Evolutionary conservation across 1,139 yeast genomes (phyloP).

Genomic region (Sugiyamaella castrensis): DNA sequence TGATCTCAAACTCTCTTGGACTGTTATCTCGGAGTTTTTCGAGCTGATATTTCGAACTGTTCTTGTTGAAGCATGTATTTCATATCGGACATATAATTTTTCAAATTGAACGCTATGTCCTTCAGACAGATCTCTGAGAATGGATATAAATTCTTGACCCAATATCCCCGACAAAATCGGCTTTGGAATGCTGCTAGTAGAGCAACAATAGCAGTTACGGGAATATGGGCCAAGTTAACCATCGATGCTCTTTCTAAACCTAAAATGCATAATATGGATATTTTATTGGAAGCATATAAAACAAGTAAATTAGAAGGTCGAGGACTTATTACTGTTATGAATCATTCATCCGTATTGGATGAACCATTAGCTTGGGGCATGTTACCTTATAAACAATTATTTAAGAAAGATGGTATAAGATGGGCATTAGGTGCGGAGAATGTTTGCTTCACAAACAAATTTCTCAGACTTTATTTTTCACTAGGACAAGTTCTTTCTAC

Average conservation of each 20-base stretch:
- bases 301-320: conserved; percentile 66
- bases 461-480: conserved; percentile 55
- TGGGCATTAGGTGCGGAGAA: conserved; percentile 97
- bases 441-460: conserved; percentile 62
- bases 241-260: conserved; percentile 63
- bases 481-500: conserved; percentile 86
- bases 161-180: conserved; percentile 56
- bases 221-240: conserved; percentile 61
- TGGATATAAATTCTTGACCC: conserved; percentile 69
- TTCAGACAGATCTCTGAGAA: conserved; percentile 65
- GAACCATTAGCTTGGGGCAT: conserved; percentile 92
- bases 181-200: conserved; percentile 70
- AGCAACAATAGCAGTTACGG: conserved; percentile 65
- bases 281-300: conserved; percentile 59
- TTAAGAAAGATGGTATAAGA: conserved; percentile 64
- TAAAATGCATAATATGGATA: conserved; percentile 56
- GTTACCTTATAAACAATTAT: conserved; percentile 66
- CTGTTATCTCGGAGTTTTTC: no score
- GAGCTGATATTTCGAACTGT: no score
- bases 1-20: no score
- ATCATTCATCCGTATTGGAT: conserved; percentile 91
- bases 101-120: conserved; percentile 49
- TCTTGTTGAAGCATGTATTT: no score
- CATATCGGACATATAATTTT: neutral
- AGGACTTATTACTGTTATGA: conserved; percentile 84